Percentiles rank a stretch among this genome's conserved stretches.
Evolutionary conservation across 2,329 filamentous ascomycete species (phyloP).

Genomic region (Dothidotthia symphoricarpi): DNA sequence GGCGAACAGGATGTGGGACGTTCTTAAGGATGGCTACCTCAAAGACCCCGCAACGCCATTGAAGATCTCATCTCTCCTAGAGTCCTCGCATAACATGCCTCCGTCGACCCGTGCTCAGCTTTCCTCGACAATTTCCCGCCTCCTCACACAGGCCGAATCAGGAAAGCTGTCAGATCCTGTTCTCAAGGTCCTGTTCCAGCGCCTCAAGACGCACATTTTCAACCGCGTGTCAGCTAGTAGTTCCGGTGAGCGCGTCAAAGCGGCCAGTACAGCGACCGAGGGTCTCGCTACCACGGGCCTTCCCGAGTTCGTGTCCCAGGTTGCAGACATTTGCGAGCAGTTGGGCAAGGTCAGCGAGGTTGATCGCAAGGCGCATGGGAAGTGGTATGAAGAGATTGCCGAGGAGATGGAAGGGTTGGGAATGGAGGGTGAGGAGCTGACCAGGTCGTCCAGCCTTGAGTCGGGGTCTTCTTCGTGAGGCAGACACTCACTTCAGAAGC

Average conservation of each 20-base stretch:
- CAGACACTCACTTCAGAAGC: no score
- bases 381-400: conserved; percentile 69
- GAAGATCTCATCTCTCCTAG: conserved; percentile 50
- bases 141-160: conserved; percentile 53
- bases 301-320: conserved; percentile 69
- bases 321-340: conserved; percentile 68
- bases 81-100: conserved; percentile 52
- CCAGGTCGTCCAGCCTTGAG: conserved; percentile 24
- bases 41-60: conserved; percentile 51
- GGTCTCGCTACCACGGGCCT: conserved; percentile 67
- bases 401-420: conserved; percentile 50
- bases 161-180: conserved; percentile 59
- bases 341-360: conserved; percentile 64
- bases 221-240: conserved; percentile 63
- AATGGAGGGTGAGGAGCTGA: conserved; percentile 33
- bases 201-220: conserved; percentile 66
- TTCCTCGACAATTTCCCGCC: conserved; percentile 47
- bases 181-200: conserved; percentile 65
- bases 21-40: conserved; percentile 62
- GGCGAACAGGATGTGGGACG: conserved; percentile 66
- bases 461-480: conserved; percentile 13
- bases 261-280: conserved; percentile 67
- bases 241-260: conserved; percentile 68
- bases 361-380: conserved; percentile 65
- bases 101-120: conserved; percentile 47